A percentile compares a stretch with the other conserved stretches of the same genome.
These are phyloP conservation scores for Colletotrichum acutatum DNA, from an alignment of 2,329 filamentous ascomycete species.

Conservation along the genomic window DNA sequence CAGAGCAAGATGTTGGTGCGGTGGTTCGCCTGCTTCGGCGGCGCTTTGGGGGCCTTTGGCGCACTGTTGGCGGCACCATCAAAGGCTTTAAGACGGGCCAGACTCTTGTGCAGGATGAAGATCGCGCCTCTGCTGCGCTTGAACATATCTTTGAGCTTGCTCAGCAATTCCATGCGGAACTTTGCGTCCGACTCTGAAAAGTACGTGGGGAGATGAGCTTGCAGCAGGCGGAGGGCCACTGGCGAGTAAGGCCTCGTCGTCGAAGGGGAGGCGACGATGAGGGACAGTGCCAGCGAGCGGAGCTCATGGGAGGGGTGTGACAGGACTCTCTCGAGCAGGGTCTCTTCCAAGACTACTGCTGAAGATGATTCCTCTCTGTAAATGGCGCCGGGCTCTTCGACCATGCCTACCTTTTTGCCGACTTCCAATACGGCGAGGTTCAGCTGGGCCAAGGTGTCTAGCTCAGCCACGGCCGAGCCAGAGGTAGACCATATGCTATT, in stretches of 20 bases:
- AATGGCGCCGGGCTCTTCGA: constrained; percentile 69
- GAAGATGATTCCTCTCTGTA: constrained; percentile 32
- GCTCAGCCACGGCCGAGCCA: constrained; percentile 55
- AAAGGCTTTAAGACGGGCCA: constrained; percentile 43
- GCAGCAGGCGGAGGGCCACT: constrained; percentile 71
- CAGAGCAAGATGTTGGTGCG: constrained; percentile 51
- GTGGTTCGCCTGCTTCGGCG: constrained; percentile 38
- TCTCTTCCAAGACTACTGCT: constrained; percentile 49
- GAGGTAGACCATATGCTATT: constrained; percentile 61
- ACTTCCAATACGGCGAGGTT: constrained; percentile 76
- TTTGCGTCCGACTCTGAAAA: constrained; percentile 89
- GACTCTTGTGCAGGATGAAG: constrained; percentile 59
- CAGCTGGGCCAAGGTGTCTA: constrained; percentile 66
- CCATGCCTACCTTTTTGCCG: constrained; percentile 76
- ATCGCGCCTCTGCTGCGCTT: constrained; percentile 78
- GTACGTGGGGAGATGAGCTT: constrained; percentile 73
- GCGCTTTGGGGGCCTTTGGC: constrained; percentile 15
- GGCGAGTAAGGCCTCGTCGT: constrained; percentile 78
- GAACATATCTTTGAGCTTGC: constrained; percentile 79
- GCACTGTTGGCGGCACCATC: constrained; percentile 17
- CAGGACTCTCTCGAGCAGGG: constrained; percentile 63
- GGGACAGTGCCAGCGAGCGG: constrained; percentile 82
- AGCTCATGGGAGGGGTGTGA: constrained; percentile 70
- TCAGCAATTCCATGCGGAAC: constrained; percentile 83
- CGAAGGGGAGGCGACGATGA: constrained; percentile 80